Conservation (phyloP, 768 basidiomycete genomes). For the Leccinum barrowsii region DNA sequence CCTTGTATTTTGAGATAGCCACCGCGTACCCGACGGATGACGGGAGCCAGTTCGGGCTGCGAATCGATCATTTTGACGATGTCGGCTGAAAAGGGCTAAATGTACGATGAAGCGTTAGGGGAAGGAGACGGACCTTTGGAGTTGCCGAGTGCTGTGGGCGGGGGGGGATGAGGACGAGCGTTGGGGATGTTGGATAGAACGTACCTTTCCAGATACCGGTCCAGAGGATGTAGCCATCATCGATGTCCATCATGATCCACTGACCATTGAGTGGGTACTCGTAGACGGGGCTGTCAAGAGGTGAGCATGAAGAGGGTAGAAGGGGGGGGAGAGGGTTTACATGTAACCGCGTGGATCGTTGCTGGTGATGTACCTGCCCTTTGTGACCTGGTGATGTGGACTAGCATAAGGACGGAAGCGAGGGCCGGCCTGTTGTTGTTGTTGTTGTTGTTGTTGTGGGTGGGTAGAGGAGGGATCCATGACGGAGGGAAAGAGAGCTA, state of each 20-base stretch:
- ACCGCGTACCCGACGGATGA: constrained; percentile 80
- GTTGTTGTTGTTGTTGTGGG: constrained; percentile 1
- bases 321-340: constrained; percentile 39
- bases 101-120: constrained; percentile 8
- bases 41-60: constrained; percentile 79
- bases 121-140: constrained; percentile 63
- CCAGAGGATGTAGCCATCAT: constrained; percentile 90
- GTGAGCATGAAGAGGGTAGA: background rate
- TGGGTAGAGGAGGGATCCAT: constrained; percentile 41
- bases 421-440: constrained; percentile 19
- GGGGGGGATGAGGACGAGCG: constrained; percentile 9
- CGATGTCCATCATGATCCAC: constrained; percentile 96
- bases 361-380: constrained; percentile 85
- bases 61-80: constrained; percentile 93
- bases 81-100: constrained; percentile 55
- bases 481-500: constrained; percentile 1
- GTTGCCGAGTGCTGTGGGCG: constrained; percentile 66
- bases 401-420: constrained; percentile 69
- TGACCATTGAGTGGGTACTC: constrained; percentile 88
- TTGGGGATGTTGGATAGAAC: constrained; percentile 3
- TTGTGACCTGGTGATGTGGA: constrained; percentile 75
- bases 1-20: constrained; percentile 92
- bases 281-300: constrained; percentile 64
- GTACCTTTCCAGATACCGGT: constrained; percentile 93
- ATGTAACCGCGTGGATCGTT: constrained; percentile 89